These are phyloP conservation scores for Mucor indicus DNA, from an alignment of 371 early-diverging fungal species.

Conservation along the genomic window DNA sequence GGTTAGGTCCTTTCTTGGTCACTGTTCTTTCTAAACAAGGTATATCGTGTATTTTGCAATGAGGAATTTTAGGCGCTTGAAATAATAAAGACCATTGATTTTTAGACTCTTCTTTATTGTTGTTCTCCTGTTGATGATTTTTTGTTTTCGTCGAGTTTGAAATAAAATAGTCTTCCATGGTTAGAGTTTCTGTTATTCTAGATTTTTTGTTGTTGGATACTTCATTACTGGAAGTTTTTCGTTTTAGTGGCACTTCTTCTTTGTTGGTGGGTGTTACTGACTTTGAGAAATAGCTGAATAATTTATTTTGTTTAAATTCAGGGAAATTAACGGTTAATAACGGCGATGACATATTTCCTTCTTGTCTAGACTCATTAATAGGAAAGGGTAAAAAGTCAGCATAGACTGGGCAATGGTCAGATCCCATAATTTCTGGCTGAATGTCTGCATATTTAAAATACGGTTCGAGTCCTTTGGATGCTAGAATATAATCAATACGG, in stretches of 20 bases:
- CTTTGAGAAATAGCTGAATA: slow-evolving; percentile 42
- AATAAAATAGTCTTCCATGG: no score
- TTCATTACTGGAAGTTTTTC: no score
- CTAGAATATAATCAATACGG: slow-evolving; percentile 83
- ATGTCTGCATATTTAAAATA: slow-evolving; percentile 62
- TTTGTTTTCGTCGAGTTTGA: no score
- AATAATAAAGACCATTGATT: slow-evolving; percentile 59
- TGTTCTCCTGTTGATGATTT: not conserved
- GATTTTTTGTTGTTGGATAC: no score
- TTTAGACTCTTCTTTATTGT: slow-evolving; percentile 1
- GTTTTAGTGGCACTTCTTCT: no score
- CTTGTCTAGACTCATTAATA: not conserved
- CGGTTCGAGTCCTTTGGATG: slow-evolving; percentile 49
- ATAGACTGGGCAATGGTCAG: slow-evolving; percentile 90
- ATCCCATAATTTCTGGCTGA: slow-evolving; percentile 66
- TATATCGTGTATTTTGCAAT: slow-evolving; percentile 63
- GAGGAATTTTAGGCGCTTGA: slow-evolving; percentile 46
- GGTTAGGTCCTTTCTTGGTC: slow-evolving; percentile 71
- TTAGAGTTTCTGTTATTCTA: no score
- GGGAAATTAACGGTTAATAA: slow-evolving; percentile 61
- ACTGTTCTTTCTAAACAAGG: slow-evolving; percentile 63
- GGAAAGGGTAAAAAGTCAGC: slow-evolving; percentile 40
- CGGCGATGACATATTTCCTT: slow-evolving; percentile 18
- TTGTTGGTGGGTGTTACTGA: no score
- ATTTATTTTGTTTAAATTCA: slow-evolving; percentile 65